Conservation (phyloP, 768 basidiomycete genomes). For the Boletus rufocinnamomeus region DNA sequence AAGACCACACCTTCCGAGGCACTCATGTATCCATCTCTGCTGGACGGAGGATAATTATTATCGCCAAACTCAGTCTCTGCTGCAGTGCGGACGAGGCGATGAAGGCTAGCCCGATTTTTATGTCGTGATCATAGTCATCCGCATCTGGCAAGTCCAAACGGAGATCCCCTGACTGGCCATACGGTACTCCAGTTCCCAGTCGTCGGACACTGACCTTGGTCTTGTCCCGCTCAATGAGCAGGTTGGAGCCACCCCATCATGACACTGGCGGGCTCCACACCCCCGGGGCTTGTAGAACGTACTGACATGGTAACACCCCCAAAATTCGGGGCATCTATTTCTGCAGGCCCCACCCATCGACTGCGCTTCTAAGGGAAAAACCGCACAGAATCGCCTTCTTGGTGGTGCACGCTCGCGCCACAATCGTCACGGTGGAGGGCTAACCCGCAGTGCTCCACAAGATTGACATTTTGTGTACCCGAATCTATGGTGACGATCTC, state of each 20-base stretch:
- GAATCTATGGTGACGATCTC: neutral
- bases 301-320: neutral
- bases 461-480: constrained; percentile 12
- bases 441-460: constrained; percentile 20
- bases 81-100: constrained; percentile 19
- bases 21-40: too few species aligned
- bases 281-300: neutral
- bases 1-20: constrained; percentile 3
- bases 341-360: neutral
- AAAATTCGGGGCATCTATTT: neutral
- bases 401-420: neutral
- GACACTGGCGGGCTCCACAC: neutral
- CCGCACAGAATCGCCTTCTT: neutral
- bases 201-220: neutral
- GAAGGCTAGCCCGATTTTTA: neutral
- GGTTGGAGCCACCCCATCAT: neutral
- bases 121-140: constrained; percentile 15
- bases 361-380: neutral
- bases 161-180: neutral
- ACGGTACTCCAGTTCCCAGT: too few species aligned
- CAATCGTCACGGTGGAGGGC: neutral
- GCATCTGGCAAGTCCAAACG: constrained; percentile 9
- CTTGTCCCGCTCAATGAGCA: neutral
- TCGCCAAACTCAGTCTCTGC: neutral
- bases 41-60: neutral